These are phyloP conservation scores for Mariannaea elegans DNA, from an alignment of 2,329 filamentous ascomycete species.

Conservation along the genomic window DNA sequence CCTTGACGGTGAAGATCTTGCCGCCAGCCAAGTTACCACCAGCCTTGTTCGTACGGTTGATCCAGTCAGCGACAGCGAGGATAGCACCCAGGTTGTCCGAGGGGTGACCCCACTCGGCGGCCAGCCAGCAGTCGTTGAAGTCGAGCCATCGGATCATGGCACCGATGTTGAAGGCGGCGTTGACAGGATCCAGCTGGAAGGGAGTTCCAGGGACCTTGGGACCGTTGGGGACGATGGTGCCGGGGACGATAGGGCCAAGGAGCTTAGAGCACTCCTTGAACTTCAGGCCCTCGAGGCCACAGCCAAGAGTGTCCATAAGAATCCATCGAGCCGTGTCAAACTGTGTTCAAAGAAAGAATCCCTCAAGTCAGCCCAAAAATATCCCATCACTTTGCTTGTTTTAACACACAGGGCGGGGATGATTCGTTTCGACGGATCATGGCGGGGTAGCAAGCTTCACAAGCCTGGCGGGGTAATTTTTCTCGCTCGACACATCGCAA, in stretches of 20 bases:
- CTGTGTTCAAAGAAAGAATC: slow-evolving; percentile 52
- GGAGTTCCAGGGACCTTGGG: slow-evolving; percentile 90
- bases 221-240: slow-evolving; percentile 91
- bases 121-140: slow-evolving; percentile 99
- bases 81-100: slow-evolving; percentile 98
- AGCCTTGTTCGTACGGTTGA: slow-evolving; percentile 85
- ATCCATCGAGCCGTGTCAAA: slow-evolving; percentile 97
- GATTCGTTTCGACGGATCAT: slow-evolving; percentile 11
- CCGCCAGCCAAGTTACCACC: slow-evolving; percentile 84
- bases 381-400: neutral
- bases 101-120: slow-evolving; percentile 98
- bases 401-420: neutral
- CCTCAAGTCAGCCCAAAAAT: slow-evolving; percentile 20
- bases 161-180: slow-evolving; percentile 98
- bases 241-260: slow-evolving; percentile 89
- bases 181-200: slow-evolving; percentile 94
- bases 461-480: slow-evolving; percentile 11
- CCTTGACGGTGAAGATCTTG: slow-evolving; percentile 87
- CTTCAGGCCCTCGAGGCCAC: slow-evolving; percentile 91
- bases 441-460: slow-evolving; percentile 23
- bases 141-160: slow-evolving; percentile 99
- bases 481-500: neutral
- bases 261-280: slow-evolving; percentile 98
- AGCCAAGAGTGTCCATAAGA: slow-evolving; percentile 95
- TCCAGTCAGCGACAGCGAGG: slow-evolving; percentile 95